These are phyloP conservation scores for Cladophialophora yegresii DNA, from an alignment of 2,329 filamentous ascomycete species.

Conservation along the genomic window DNA sequence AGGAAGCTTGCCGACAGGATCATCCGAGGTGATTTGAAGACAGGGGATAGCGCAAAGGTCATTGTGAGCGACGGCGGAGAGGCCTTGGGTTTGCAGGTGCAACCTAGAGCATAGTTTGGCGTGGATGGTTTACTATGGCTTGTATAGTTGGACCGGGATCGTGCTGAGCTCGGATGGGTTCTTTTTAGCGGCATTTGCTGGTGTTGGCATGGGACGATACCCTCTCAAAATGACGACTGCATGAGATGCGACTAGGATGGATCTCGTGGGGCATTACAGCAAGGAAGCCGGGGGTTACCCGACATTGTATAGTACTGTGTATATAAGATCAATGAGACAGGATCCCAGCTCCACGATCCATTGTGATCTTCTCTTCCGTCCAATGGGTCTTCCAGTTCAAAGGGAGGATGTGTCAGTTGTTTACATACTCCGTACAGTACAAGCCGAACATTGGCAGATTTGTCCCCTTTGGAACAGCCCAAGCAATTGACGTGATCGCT, in stretches of 20 bases:
- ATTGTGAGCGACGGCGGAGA: conserved; percentile 37
- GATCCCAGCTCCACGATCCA: neutral
- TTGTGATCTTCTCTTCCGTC: neutral
- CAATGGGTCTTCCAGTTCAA: neutral
- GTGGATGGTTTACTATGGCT: neutral
- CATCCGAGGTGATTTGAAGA: conserved; percentile 78
- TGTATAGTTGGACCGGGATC: neutral
- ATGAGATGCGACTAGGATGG: neutral
- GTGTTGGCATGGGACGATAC: conserved; percentile 2
- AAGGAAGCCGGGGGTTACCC: no score
- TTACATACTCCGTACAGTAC: no score
- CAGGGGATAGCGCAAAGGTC: conserved; percentile 72
- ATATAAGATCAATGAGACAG: neutral
- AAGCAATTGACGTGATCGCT: neutral
- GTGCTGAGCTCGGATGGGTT: neutral
- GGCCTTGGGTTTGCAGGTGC: conserved; percentile 16
- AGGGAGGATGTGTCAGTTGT: no score
- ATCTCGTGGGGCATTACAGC: neutral
- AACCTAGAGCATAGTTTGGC: neutral
- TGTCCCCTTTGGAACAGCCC: no score
- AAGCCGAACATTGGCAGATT: no score
- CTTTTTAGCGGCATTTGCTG: neutral
- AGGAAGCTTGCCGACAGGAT: conserved; percentile 89
- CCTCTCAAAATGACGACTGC: neutral
- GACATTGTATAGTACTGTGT: neutral